These are phyloP conservation scores for Suillus plorans DNA, from an alignment of 768 basidiomycete genomes.

Conservation along the genomic window DNA sequence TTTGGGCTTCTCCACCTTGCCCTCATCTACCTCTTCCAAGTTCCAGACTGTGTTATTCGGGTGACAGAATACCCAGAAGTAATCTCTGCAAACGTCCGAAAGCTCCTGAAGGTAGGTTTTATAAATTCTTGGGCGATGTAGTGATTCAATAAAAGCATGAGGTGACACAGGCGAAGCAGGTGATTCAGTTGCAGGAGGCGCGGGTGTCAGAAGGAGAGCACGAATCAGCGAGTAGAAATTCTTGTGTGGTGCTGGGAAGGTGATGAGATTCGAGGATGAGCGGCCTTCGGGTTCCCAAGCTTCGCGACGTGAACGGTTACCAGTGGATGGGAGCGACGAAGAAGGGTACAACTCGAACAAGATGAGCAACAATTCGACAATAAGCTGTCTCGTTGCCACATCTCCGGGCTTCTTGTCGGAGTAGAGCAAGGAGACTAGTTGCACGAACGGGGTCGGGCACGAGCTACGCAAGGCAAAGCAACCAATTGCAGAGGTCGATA, in stretches of 20 bases:
- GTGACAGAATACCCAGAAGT: conserved; percentile 98
- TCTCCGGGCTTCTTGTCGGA: conserved; percentile 99
- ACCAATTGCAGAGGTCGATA: conserved; percentile 87
- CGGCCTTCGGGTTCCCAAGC: conserved; percentile 56
- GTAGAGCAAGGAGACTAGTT: conserved; percentile 82
- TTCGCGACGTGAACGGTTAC: conserved; percentile 41
- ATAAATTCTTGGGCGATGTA: conserved; percentile 71
- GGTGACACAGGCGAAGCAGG: conserved; percentile 62
- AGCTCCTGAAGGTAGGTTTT: conserved; percentile 83
- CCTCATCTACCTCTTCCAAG: conserved; percentile 79
- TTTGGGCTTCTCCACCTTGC: conserved; percentile 81
- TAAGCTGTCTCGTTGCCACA: conserved; percentile 83
- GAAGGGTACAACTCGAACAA: conserved; percentile 88
- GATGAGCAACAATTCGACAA: conserved; percentile 82
- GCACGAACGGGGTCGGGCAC: conserved; percentile 84
- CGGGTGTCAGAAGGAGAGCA: conserved; percentile 69
- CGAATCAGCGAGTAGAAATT: conserved; percentile 74
- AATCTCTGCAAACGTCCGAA: conserved; percentile 88
- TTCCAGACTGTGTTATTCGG: conserved; percentile 92
- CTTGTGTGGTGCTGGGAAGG: conserved; percentile 72
- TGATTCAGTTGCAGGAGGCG: conserved; percentile 63
- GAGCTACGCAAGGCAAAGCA: conserved; percentile 88
- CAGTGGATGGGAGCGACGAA: conserved; percentile 59
- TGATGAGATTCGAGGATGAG: conserved; percentile 51
- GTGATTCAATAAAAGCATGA: conserved; percentile 77